Evolutionary conservation across 176 grass and related monocot genomes (phyloP), one percentile per base, ranked within the genome.

Genomic region (Avena sativa): DNA sequence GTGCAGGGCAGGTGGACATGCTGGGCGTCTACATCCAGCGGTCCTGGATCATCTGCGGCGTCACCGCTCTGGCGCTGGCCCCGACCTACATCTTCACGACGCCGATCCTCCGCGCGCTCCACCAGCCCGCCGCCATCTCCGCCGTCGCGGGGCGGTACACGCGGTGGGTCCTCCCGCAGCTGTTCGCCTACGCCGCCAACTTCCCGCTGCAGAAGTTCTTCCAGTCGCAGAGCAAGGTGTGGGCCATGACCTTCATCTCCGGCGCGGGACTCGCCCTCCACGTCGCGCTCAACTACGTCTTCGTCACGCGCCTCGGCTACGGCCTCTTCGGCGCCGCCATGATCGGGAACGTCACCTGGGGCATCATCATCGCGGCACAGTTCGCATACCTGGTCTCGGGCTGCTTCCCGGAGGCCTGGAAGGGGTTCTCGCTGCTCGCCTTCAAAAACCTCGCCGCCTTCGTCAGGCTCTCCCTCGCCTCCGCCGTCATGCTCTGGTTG

Each of bases 131-230:
- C 20, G 85, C 86, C 43, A 72, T 95, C 60, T 62, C 90, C n/a
- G 51, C 3, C 74, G 90, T 88, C 2, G 67, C 93, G 1, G 88
- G 93, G 0, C 52, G 17, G 6, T 95, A 90, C 75, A 49, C 82
- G 5, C 83, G 87, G 1, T 95, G 87, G 90, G 85, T 72, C 3
- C 1, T 81, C 20, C 93, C 90, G 21, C 93, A 92, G 87, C 70
- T 95, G 0, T 84, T 90, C 38, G 93, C 93, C n/a, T 88, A 92
- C 83, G 93, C 90, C 20, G 66, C 86, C 43, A 95, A 95, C 85
- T 95, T 92, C 86, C 93, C 93, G 51, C 88, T 95, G 15, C 93
- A 90, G 83, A 95, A 95, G 56, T 95, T 95, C 77, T 95, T 90
- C 72, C 90, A 92, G 79, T 7, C 93, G 17, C 93, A 92, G 85